Percentiles rank a stretch among this genome's conserved stretches.
phyloP scores from a whole-genome alignment of 768 basidiomycete species.

The Infundibulicybe gibba region DNA sequence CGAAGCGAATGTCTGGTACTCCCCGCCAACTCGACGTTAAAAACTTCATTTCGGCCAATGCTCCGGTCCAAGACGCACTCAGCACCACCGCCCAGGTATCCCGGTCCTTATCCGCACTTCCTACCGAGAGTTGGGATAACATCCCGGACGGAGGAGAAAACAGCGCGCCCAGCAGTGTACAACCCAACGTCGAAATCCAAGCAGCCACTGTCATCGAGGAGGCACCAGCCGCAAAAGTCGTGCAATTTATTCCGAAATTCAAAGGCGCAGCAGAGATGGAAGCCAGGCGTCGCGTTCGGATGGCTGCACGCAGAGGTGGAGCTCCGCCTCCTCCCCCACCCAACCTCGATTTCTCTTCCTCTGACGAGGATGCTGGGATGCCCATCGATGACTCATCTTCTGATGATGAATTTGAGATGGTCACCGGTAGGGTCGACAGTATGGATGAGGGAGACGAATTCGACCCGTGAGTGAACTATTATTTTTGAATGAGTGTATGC shows the following conservation, averaged over 20 bases:
- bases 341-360: constrained; percentile 51
- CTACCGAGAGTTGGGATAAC: constrained; percentile 21
- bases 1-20: constrained; percentile 44
- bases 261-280: constrained; percentile 89
- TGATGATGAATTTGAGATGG: constrained; percentile 48
- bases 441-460: constrained; percentile 73
- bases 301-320: constrained; percentile 58
- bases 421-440: constrained; percentile 38
- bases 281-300: constrained; percentile 57
- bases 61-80: constrained; percentile 29
- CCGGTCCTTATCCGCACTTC: constrained; percentile 20
- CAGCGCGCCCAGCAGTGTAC: constrained; percentile 16
- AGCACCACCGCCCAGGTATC: constrained; percentile 25
- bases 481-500: neutral
- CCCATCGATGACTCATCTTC: constrained; percentile 44
- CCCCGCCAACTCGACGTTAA: constrained; percentile 29
- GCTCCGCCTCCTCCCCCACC: constrained; percentile 29
- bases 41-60: constrained; percentile 27
- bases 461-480: constrained; percentile 57
- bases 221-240: constrained; percentile 43
- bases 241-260: constrained; percentile 74
- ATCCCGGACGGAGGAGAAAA: constrained; percentile 9
- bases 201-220: constrained; percentile 37
- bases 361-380: constrained; percentile 45
- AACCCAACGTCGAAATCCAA: constrained; percentile 36